Evolutionary conservation across 257 asterid genomes (phyloP), one percentile per base, ranked within the genome.

Genomic region (Solanum pimpinellifolium): DNA sequence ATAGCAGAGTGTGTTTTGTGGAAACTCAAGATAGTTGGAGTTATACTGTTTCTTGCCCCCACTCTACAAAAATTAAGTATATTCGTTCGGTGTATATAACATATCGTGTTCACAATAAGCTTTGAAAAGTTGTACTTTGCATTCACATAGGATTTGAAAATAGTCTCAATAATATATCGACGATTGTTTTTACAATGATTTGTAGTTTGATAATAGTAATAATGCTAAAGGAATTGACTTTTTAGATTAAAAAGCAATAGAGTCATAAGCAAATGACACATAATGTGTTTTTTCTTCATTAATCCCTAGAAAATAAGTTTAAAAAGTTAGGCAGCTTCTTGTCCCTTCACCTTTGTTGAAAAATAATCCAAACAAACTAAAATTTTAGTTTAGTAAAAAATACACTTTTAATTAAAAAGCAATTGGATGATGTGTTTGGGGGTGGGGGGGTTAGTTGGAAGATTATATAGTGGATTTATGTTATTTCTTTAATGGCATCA

Each of bases 141-240:
- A 6, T 60, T 60, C 0, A 60, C 2, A 2, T 60, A 4, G 27
- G 0, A 62, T 62, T 23, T 11, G 31, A 23, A 1, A 10, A 62
- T 7, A 23, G 3, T 59, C 4, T 0, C 11, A 25, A 25, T 25
- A 25, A 25, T 25, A 25, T 25, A 59, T 3, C 3, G 1, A 2
- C 1, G 1, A n/a, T 0, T 23, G 0, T 23, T 62, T 62, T 10
- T 0, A 10, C 1, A 23, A 60, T 23, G 6, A 1, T 5, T 62
- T n/a, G 27, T 62, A 23, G 29, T 18, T 56, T 18, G 18, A 62
- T 62, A 62, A 72, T 15, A 33, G 5, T 33, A 70, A 73, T 74
- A 52, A 52, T 52, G 52, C 47, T 73, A 73, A 20, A 73, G 46
- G 7, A 44, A 25, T 44, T 44, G 4, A 77, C 9, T 70, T 62